Evolutionary conservation across 176 grass and related monocot species (phyloP), one percentile per base, ranked within the genome.

Genomic region (Zea mays): DNA sequence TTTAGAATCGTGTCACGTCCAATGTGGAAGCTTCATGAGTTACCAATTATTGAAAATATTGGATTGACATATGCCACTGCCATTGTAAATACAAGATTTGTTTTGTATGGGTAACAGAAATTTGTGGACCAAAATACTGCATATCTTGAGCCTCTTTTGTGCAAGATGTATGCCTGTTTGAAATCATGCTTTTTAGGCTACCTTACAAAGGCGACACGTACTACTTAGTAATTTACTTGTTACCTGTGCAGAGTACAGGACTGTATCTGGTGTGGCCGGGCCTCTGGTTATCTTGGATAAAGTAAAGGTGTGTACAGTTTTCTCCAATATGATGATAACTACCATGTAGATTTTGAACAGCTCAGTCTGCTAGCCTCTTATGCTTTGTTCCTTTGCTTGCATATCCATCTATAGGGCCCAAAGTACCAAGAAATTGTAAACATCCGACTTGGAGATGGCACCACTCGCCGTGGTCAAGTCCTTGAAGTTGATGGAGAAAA

Each of bases 361-460:
- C 27, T 27, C 27, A 27, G 27, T 27, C 27, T 27, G 27, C 27
- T 27, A 27, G 27, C 27, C 27, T 27, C 27, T 27, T 27, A 27
- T 27, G 27, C 27, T 27, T 27, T 27, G 27, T 27, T 27, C 13
- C 20, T 7, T 19, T 55, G 35, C 37, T 27, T 35, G 9, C 7
- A 66, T 20, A 79, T 19, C 56, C 11, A 79, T 10, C 16, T 8
- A 6, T 71, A 99, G 96, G 96, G 96, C 20, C 96, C 96, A 6
- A 99, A 95, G 75, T 99, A 87, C 71, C 96, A 96, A 79, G 96
- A 99, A 78, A 99, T 96, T 91, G 96, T 99, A 37, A 99, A 99
- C 84, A 99, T 99, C 21, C 84, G 90, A 34, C 66, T 99, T 54
- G 96, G 96, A 87, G 96, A 99, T 90, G 96, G 96, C 35, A 90